These are phyloP conservation scores for Lepidium africanum DNA, from an alignment of 345 rosid species.

Conservation along the genomic window DNA sequence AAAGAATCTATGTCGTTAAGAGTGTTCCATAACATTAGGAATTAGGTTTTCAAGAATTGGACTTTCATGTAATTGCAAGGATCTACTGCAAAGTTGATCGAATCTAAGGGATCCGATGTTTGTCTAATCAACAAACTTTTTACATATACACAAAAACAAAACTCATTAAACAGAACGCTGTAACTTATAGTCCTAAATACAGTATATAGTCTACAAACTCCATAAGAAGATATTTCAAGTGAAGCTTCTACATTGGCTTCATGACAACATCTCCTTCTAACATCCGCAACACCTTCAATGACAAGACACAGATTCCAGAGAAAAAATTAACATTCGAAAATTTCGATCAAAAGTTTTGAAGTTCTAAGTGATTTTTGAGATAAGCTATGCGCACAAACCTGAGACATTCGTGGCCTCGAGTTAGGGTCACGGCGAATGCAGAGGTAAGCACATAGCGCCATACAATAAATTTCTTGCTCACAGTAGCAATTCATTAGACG, in stretches of 20 bases:
- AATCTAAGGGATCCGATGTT: not conserved
- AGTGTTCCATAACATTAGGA: not conserved
- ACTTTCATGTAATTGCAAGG: constrained; percentile 1
- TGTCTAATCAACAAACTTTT: not conserved
- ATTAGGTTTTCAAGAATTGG: not conserved
- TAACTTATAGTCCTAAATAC: not conserved
- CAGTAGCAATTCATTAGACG: constrained; percentile 43
- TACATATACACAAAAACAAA: not conserved
- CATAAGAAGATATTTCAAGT: not conserved
- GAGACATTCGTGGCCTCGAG: constrained; percentile 92
- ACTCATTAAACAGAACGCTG: constrained; percentile 1
- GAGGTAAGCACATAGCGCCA: constrained; percentile 84
- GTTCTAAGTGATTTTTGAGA: too few species aligned
- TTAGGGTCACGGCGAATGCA: constrained; percentile 86
- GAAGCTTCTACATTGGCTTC: constrained; percentile 28
- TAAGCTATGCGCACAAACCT: constrained; percentile 40
- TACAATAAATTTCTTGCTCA: constrained; percentile 62
- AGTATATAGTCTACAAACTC: constrained; percentile 5
- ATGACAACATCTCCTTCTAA: constrained; percentile 58
- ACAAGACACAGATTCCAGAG: not conserved
- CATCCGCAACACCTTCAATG: constrained; percentile 72
- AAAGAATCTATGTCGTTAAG: not conserved
- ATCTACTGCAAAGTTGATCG: not conserved
- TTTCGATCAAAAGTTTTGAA: not conserved
- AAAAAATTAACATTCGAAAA: not conserved